These are phyloP conservation scores for Verticillium tricorpus DNA, from an alignment of 2,329 filamentous ascomycete genomes.

Conservation along the genomic window DNA sequence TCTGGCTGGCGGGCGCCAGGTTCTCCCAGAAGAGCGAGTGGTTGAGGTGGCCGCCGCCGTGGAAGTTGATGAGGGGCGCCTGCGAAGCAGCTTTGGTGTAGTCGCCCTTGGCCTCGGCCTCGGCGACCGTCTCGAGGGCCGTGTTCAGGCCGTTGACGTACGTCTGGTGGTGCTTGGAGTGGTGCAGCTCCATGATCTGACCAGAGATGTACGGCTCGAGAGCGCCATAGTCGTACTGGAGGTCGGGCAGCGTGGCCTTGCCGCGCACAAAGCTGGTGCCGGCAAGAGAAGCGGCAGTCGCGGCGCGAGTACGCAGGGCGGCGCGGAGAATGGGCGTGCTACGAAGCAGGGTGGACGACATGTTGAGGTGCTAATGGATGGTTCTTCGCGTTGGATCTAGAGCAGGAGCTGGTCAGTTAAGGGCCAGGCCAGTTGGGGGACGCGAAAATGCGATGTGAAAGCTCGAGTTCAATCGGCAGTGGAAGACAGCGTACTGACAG, in stretches of 20 bases:
- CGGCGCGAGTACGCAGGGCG: constrained; percentile 63
- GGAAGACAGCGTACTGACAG: neutral
- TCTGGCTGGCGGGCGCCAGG: constrained; percentile 62
- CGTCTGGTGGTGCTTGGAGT: constrained; percentile 91
- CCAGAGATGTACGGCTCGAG: constrained; percentile 81
- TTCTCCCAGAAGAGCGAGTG: constrained; percentile 86
- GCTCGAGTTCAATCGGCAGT: neutral
- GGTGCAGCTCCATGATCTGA: constrained; percentile 95
- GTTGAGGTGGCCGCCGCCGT: constrained; percentile 82
- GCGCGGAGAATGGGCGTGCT: constrained; percentile 63
- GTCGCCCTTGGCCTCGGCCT: constrained; percentile 61
- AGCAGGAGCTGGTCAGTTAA: neutral
- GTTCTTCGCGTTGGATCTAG: neutral
- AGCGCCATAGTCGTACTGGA: constrained; percentile 88
- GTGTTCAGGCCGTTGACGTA: constrained; percentile 89
- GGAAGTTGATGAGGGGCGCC: constrained; percentile 65
- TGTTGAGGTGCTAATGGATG: constrained; percentile 31
- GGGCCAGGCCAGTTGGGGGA: neutral
- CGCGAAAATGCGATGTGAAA: neutral
- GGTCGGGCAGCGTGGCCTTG: constrained; percentile 91
- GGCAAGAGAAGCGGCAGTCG: constrained; percentile 58
- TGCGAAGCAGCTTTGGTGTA: constrained; percentile 42
- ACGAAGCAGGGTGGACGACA: constrained; percentile 75
- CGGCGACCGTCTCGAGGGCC: constrained; percentile 65
- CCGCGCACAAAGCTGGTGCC: constrained; percentile 74